Evolutionary conservation across 192 early-diverging fungal species (phyloP), one percentile per base, ranked within the genome.

Genomic region (Entomortierella parvispora): DNA sequence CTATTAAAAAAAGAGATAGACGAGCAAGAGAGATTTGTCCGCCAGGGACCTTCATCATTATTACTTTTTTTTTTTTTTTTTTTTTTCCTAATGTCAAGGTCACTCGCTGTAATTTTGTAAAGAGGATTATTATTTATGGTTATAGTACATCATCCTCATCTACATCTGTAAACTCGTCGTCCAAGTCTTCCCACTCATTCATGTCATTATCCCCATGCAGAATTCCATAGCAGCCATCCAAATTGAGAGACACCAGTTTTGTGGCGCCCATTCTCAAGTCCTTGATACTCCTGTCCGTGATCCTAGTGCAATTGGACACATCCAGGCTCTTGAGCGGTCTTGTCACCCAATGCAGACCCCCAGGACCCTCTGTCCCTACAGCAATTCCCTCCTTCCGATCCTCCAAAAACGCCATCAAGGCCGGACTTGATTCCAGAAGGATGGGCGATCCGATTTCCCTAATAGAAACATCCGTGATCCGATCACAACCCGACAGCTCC

Each of bases 141-240:
- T n/a, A n/a, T n/a, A n/a, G n/a, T n/a, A n/a, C n/a, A n/a, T 40
- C 37, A 40, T 40, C 37, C 7, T 40, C 37, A 40, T 40, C 37
- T 40, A 40, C 12, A 12, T 40, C 37, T 40, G 37, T 40, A 12
- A 40, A 40, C 12, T 17, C 22, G 23, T 57, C 52, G 25, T 63
- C 59, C 2, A 68, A 4, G 25, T 77, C 65, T 31, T 77, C 74
- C 74, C 74, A 77, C 23, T 66, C 74, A 43, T 58, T 64, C n/a
- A n/a, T 2, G 14, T 32, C 72, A 15, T 64, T 61, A 28, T 57
- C 37, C 17, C 32, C 34, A 3, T 48, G 18, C 26, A 77, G 46
- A 0, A 77, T 48, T 9, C 74, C 74, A 58, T 66, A 77, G 40
- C 74, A 77, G 7, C 74, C 74, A 23, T 68, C 66, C 22, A 77